Base-by-base conservation (phyloP, 2,329 filamentous ascomycete genomes). In the Apiospora koreana region DNA sequence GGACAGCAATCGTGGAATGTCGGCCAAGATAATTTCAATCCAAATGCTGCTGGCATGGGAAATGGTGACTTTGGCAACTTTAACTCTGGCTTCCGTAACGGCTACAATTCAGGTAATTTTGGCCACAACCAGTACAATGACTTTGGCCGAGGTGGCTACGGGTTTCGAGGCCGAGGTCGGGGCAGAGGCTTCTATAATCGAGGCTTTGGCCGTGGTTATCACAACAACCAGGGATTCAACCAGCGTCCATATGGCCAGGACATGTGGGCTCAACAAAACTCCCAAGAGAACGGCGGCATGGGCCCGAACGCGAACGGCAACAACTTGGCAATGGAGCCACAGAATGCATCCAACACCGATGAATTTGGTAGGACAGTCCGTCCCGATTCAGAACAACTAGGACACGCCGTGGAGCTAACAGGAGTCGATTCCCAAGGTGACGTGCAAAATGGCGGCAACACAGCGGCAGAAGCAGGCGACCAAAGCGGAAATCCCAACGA, bases 1-100 rank as follows among this genome's bases (percentile, higher is more conserved):
- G 88, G 88, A 86, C 91, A 92, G 85, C 91, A 93, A 85, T 90
- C 91, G 87, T 94, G 92, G 92, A 93, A 91, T 91, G 89, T 90
- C 87, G 89, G 90, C 87, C 91, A 92, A 92, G 92, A 93, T 93
- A 94, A 93, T 92, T 94, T 90, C 91, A 94, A 90, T 91, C 88
- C 90, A 92, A 94, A 90, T 93, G 90, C 90, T 89, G 88, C 89
- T 88, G 90, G 90, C 87, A 93, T 93, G 89, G 91, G 90, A 84
- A 87, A 87, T 87, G 90, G 91, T 93, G 92, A 93, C 85, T 94
- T 89, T 90, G 92, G 91, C 85, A 88, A 88, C 85, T 91, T 91
- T 89, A 92, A 92, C 87, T 87, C 90, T 87, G 91, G 91, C 85
- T 93, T 88, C 86, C 88, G 88, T 83, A 91, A 91, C 89, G 92